A percentile compares a stretch with the other conserved stretches of the same genome.
phyloP scores from a whole-genome alignment of 2,329 filamentous ascomycete genomes.

The Tolypocladium sp. region DNA sequence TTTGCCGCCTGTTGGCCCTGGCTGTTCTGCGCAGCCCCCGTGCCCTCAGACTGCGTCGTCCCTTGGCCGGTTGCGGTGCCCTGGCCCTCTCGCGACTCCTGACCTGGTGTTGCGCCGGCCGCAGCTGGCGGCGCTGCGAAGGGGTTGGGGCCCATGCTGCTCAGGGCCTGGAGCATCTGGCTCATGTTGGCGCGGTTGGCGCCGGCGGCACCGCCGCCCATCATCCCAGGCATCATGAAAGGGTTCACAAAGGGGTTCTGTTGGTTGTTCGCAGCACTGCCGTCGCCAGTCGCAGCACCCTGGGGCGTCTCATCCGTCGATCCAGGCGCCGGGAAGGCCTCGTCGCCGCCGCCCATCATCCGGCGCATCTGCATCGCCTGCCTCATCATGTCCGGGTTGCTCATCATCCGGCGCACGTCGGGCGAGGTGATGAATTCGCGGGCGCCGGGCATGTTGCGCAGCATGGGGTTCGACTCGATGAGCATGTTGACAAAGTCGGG shows the following conservation, averaged over 20 bases:
- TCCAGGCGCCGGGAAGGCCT: constrained; percentile 79
- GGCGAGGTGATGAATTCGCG: constrained; percentile 83
- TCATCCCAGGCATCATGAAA: constrained; percentile 16
- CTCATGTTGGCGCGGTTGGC: constrained; percentile 10
- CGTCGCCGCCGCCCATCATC: constrained; percentile 48
- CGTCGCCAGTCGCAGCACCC: constrained; percentile 21
- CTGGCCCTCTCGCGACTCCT: constrained; percentile 14
- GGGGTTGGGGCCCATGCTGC: constrained; percentile 22
- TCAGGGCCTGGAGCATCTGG: constrained; percentile 18
- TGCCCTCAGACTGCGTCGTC: constrained; percentile 11
- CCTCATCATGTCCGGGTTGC: constrained; percentile 75
- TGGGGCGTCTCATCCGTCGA: constrained; percentile 78
- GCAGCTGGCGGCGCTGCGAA: constrained; percentile 17
- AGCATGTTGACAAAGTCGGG: constrained; percentile 92
- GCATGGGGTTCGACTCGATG: constrained; percentile 82
- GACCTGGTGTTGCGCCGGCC: constrained; percentile 13
- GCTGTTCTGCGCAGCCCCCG: constrained; percentile 13
- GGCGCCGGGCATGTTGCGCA: constrained; percentile 64
- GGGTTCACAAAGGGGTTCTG: constrained; percentile 36
- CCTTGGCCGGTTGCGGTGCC: constrained; percentile 9
- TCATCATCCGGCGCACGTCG: constrained; percentile 85
- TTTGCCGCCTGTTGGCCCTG: constrained; percentile 40
- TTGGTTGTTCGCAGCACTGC: constrained; percentile 16
- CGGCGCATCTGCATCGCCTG: constrained; percentile 77
- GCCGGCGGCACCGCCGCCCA: constrained; percentile 10